A percentile compares a stretch with the other conserved stretches of the same genome.
Evolutionary conservation across 129 eudicot species (phyloP).

Genomic region (Cynara cardunculus): DNA sequence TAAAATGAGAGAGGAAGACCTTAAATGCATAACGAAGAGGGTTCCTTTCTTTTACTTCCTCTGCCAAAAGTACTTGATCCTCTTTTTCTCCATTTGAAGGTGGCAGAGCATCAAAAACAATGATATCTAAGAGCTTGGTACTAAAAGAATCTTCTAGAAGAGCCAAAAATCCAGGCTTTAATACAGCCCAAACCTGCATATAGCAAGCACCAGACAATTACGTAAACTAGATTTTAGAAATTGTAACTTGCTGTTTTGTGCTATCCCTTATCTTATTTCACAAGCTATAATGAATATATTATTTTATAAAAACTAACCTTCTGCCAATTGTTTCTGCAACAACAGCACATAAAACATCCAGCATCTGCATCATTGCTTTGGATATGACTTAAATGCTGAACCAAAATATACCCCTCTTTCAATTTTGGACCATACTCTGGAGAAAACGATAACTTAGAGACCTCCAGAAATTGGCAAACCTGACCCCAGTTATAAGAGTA

Average conservation of each 20-base stretch:
- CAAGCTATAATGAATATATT: not conserved
- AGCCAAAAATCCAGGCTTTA: slow-evolving; percentile 94
- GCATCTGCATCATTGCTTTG: slow-evolving; percentile 39
- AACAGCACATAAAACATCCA: slow-evolving; percentile 44
- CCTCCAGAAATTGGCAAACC: slow-evolving; percentile 98
- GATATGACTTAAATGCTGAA: slow-evolving; percentile 50
- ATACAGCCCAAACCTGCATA: slow-evolving; percentile 91
- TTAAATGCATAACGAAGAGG: slow-evolving; percentile 79
- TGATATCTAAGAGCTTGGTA: slow-evolving; percentile 67
- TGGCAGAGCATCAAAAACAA: slow-evolving; percentile 74
- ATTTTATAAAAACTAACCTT: slow-evolving; percentile 43
- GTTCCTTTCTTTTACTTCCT: slow-evolving; percentile 66
- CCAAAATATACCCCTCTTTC: slow-evolving; percentile 85
- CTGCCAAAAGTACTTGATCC: slow-evolving; percentile 50
- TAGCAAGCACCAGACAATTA: slow-evolving; percentile 9
- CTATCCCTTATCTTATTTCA: not conserved
- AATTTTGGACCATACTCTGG: slow-evolving; percentile 87
- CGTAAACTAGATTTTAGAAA: not conserved
- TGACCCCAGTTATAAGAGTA: slow-evolving; percentile 28
- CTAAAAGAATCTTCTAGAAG: slow-evolving; percentile 70
- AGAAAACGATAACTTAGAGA: slow-evolving; percentile 76
- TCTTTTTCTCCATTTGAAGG: slow-evolving; percentile 48
- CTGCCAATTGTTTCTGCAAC: slow-evolving; percentile 69
- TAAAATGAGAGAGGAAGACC: slow-evolving; percentile 36
- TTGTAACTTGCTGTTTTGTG: not conserved